Evolutionary conservation across 768 basidiomycete species (phyloP).

Genomic region (Pholiota microspora): DNA sequence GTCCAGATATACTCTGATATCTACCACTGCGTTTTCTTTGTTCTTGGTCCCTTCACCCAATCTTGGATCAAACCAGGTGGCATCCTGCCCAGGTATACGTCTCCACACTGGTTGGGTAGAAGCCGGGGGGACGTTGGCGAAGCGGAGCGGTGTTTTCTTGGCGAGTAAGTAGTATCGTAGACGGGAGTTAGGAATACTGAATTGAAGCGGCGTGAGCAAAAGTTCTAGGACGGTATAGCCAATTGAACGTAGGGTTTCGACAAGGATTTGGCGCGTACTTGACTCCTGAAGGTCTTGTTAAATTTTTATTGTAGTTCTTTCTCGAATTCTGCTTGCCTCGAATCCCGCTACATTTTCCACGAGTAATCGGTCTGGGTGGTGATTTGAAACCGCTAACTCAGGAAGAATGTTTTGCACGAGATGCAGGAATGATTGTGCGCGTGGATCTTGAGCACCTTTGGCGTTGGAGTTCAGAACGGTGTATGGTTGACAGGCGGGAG

Average conservation of each 20-base stretch:
- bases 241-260: constrained; percentile 48
- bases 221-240: constrained; percentile 62
- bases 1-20: constrained; percentile 44
- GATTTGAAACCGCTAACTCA: constrained; percentile 39
- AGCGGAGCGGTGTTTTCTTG: constrained; percentile 41
- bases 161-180: constrained; percentile 80
- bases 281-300: constrained; percentile 46
- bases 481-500: constrained; percentile 84
- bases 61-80: constrained; percentile 42
- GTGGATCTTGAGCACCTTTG: constrained; percentile 69
- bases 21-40: constrained; percentile 4
- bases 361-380: constrained; percentile 58
- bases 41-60: constrained; percentile 8
- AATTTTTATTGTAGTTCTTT: not conserved
- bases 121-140: constrained; percentile 23
- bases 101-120: constrained; percentile 35
- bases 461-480: constrained; percentile 74
- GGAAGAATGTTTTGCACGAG: constrained; percentile 65
- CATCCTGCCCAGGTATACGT: constrained; percentile 47
- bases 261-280: constrained; percentile 54
- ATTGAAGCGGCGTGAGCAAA: constrained; percentile 73
- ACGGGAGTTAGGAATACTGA: constrained; percentile 80
- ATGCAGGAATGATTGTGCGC: constrained; percentile 74
- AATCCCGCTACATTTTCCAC: constrained; percentile 86
- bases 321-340: constrained; percentile 49